A percentile compares a stretch with the other conserved stretches of the same genome.
phyloP scores from a whole-genome alignment of 345 rosid genomes.

The Acer saccharum region DNA sequence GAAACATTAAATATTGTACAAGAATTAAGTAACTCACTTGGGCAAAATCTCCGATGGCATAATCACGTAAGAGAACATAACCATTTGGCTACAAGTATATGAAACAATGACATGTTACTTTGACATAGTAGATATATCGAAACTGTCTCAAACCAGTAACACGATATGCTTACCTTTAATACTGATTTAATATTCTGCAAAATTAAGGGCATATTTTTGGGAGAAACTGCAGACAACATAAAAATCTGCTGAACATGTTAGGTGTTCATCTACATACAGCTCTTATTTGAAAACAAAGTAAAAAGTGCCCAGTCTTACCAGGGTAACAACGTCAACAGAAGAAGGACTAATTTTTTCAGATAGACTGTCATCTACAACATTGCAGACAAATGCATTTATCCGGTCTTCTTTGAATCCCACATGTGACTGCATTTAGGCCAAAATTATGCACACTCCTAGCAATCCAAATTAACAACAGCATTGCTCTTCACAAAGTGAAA shows the following conservation, averaged over 20 bases:
- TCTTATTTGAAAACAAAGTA: slow-evolving; percentile 13
- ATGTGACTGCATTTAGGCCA: slow-evolving; percentile 42
- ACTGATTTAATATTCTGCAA: slow-evolving; percentile 44
- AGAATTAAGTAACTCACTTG: slow-evolving; percentile 38
- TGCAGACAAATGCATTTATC: slow-evolving; percentile 48
- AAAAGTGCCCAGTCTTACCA: slow-evolving; percentile 34
- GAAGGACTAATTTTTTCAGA: slow-evolving; percentile 41
- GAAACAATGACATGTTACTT: slow-evolving; percentile 9
- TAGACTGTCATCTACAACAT: slow-evolving; percentile 42
- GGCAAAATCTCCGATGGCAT: slow-evolving; percentile 58
- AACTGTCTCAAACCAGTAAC: neutral
- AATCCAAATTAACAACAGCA: neutral
- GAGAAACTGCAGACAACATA: slow-evolving; percentile 62
- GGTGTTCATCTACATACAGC: neutral
- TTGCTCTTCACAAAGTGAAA: neutral
- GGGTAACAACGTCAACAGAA: slow-evolving; percentile 55
- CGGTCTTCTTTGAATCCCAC: slow-evolving; percentile 33
- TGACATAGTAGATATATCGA: neutral
- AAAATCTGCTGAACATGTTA: slow-evolving; percentile 48
- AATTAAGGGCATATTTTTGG: slow-evolving; percentile 49
- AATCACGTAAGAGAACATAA: slow-evolving; percentile 50
- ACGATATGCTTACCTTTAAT: slow-evolving; percentile 42
- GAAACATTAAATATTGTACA: neutral
- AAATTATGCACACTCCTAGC: neutral
- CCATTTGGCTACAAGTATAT: slow-evolving; percentile 47